Conservation (phyloP, 2,329 filamentous ascomycete species). For the Elsinoe ampelina region DNA sequence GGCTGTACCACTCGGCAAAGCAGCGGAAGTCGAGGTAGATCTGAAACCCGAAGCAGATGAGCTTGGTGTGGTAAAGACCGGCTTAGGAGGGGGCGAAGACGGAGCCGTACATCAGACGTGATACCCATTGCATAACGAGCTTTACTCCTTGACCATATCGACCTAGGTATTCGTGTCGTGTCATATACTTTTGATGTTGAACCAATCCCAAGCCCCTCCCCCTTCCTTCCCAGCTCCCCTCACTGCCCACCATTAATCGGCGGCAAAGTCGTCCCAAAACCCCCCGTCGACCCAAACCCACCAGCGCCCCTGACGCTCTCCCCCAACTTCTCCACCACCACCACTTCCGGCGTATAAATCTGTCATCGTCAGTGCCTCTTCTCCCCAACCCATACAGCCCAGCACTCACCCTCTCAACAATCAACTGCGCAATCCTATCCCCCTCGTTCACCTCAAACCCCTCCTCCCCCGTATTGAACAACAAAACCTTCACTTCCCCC, state of each 20-base stretch:
- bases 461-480: constrained; percentile 81
- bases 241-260: constrained; percentile 20
- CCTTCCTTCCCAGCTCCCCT: neutral
- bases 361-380: constrained; percentile 21
- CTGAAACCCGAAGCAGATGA: constrained; percentile 55
- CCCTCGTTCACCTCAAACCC: constrained; percentile 78
- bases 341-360: constrained; percentile 85
- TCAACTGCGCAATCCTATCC: constrained; percentile 85
- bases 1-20: constrained; percentile 33
- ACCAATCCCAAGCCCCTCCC: neutral
- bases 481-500: constrained; percentile 82
- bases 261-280: constrained; percentile 27
- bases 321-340: constrained; percentile 80
- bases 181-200: constrained; percentile 10
- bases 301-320: constrained; percentile 85
- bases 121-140: constrained; percentile 19
- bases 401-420: constrained; percentile 64
- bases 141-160: constrained; percentile 1
- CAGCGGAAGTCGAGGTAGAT: neutral
- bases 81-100: constrained; percentile 52
- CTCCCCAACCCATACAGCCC: neutral
- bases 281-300: constrained; percentile 83
- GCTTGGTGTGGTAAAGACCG: constrained; percentile 62
- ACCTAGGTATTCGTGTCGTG: neutral
- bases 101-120: constrained; percentile 47